These are phyloP conservation scores for Drechslera avenae DNA, from an alignment of 2,329 filamentous ascomycete species.

Conservation along the genomic window DNA sequence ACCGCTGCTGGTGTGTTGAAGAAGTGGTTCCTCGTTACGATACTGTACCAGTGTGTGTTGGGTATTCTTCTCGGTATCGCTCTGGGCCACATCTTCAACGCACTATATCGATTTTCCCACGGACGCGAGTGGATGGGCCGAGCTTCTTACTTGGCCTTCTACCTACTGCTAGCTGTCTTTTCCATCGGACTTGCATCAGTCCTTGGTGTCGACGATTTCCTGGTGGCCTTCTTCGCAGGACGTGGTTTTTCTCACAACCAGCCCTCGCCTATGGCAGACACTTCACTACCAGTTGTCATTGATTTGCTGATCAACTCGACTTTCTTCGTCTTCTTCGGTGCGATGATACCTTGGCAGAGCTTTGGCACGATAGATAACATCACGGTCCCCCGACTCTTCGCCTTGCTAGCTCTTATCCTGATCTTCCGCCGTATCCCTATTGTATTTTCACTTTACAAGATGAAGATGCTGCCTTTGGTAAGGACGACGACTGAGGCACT, in stretches of 20 bases:
- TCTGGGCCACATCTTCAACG: slow-evolving; percentile 56
- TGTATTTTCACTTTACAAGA: slow-evolving; percentile 54
- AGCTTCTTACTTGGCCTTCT: slow-evolving; percentile 60
- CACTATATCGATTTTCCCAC: slow-evolving; percentile 55
- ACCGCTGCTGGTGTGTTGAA: slow-evolving; percentile 51
- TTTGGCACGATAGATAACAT: slow-evolving; percentile 48
- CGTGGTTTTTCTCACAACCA: slow-evolving; percentile 61
- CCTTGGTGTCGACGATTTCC: slow-evolving; percentile 61
- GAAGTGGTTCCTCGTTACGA: slow-evolving; percentile 59
- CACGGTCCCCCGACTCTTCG: slow-evolving; percentile 53
- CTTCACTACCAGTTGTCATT: slow-evolving; percentile 56
- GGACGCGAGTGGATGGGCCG: slow-evolving; percentile 53
- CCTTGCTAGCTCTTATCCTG: slow-evolving; percentile 56
- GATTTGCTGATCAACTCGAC: slow-evolving; percentile 62
- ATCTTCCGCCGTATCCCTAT: slow-evolving; percentile 60
- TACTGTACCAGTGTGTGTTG: slow-evolving; percentile 61
- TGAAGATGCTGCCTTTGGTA: slow-evolving; percentile 53
- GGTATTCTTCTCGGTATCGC: slow-evolving; percentile 55
- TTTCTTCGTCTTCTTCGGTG: slow-evolving; percentile 63
- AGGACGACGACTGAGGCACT: slow-evolving; percentile 58
- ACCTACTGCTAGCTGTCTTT: slow-evolving; percentile 60
- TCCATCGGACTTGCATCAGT: slow-evolving; percentile 58
- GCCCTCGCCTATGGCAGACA: slow-evolving; percentile 56
- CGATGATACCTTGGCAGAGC: slow-evolving; percentile 58
- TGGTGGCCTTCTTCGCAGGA: slow-evolving; percentile 62